Base-by-base conservation (phyloP, 306 rosid genomes). In the Prunus persica region DNA sequence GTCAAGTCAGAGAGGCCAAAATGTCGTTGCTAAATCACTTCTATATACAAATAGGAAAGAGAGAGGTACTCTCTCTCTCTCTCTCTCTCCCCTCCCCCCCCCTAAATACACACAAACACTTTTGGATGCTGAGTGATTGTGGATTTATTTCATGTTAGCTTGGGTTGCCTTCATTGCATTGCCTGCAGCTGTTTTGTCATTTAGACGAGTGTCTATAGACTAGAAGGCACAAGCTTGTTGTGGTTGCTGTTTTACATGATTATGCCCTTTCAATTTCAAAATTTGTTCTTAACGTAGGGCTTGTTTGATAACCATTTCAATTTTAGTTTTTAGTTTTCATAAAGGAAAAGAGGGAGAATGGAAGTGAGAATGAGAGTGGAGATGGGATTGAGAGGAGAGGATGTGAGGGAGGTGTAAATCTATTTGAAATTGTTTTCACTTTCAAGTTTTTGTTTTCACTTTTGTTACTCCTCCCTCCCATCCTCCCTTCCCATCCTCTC, bases 1-100 rank as follows among this genome's bases (percentile, higher is more conserved):
- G 99, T 82, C 98, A 95, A 77, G 99, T 95, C 78, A 84, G 76
- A 78, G 89, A 95, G 81, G 99, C 99, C 72, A 95, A 88, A 77
- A 91, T 66, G 68, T 88, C 97, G 0, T 73, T 95, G 89, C 93
- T 95, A 46, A 86, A 87, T 83, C 81, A 78, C 83, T 95, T 95
- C 88, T 91, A 91, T 79, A 83, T 81, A 49, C 97, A 86, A 54
- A 79, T 92, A 34, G 99, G 97, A 58, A 92, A 83, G 89, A 95
- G 86, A 83, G 97, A 92, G 99, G 99, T 95, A 89, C 38, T 45
- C 51, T 51, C 27, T 81, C 79, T 13, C 41, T 82, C 76, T 27
- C 71, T 52, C 46, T 22, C n/a, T 30, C 32, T 82, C n/a, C 2
- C 30, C 2, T 2, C 2, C 30, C 3, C 30, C 3, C 34, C 1